A percentile compares a stretch with the other conserved stretches of the same genome.
Conservation (phyloP, 495 filamentous ascomycete genomes). For the Podospora comata region DNA sequence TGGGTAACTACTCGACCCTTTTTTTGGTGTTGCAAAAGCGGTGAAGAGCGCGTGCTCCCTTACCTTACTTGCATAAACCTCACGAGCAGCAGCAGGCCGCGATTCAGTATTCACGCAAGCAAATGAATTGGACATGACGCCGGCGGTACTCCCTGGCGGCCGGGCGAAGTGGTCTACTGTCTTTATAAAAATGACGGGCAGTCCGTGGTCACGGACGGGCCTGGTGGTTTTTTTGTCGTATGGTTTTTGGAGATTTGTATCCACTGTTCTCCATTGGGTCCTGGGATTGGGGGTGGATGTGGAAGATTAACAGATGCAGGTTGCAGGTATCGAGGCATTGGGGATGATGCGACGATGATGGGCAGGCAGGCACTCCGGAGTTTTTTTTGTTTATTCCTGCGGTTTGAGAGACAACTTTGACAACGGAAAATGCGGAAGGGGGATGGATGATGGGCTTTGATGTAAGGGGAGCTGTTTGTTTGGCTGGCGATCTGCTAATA, state of each 20-base stretch:
- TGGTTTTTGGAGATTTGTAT: constrained; percentile 12
- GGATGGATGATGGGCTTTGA: background rate
- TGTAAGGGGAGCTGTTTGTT: background rate
- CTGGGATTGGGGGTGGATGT: constrained; percentile 17
- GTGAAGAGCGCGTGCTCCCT: background rate
- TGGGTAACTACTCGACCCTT: no score
- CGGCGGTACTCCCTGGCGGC: background rate
- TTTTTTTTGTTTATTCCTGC: background rate
- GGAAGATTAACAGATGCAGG: constrained; percentile 5
- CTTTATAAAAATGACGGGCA: constrained; percentile 8
- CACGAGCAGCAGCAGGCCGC: no score
- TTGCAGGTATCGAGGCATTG: constrained; percentile 15
- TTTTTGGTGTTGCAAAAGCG: background rate
- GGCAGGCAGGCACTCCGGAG: background rate
- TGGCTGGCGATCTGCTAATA: background rate
- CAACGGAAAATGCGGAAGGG: no score
- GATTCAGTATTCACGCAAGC: background rate
- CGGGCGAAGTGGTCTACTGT: background rate
- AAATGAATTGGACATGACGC: background rate
- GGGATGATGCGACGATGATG: background rate
- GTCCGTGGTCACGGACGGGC: constrained; percentile 13
- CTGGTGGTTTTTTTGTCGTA: constrained; percentile 13
- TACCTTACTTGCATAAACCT: background rate
- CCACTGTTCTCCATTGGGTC: constrained; percentile 16
- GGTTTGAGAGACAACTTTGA: background rate